A percentile compares a stretch with the other conserved stretches of the same genome.
Evolutionary conservation across 2,329 filamentous ascomycete species (phyloP).

Genomic region (Cercospora berteroae): DNA sequence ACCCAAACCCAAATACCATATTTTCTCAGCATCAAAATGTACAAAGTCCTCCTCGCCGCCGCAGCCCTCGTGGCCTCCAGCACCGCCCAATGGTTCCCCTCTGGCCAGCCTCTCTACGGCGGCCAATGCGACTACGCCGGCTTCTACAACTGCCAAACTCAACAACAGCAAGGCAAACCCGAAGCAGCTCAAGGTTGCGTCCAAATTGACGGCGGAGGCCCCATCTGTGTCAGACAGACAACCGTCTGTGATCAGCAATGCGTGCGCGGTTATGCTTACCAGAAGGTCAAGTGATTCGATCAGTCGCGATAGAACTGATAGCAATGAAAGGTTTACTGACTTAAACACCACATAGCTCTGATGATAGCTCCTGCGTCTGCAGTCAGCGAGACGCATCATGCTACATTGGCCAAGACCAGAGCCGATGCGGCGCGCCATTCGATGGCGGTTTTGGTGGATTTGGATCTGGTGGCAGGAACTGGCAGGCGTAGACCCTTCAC

Average conservation of each 20-base stretch:
- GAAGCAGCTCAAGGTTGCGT: conserved; percentile 7
- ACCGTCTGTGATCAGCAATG: conserved; percentile 2
- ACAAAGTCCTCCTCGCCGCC: neutral
- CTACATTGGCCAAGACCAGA: neutral
- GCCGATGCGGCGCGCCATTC: neutral
- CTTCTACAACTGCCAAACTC: neutral
- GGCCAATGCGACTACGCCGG: conserved; percentile 6
- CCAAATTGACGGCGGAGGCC: conserved; percentile 2
- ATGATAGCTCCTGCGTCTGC: conserved; percentile 9
- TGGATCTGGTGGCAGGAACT: neutral
- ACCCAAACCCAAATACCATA: too few relatives aligned
- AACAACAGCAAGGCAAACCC: neutral
- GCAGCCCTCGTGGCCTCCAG: neutral
- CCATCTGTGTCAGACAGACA: conserved; percentile 12
- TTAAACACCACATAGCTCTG: neutral
- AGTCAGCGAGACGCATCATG: conserved; percentile 5
- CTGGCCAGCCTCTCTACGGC: neutral
- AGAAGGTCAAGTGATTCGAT: conserved; percentile 9
- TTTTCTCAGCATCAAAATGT: too few relatives aligned
- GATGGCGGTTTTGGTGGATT: neutral
- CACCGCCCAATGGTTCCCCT: neutral
- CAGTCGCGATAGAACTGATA: too few relatives aligned
- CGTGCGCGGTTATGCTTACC: conserved; percentile 6
- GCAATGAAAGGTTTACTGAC: too few relatives aligned
- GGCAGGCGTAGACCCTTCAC: neutral